These are phyloP conservation scores for Aeminium ludgeri DNA, from an alignment of 495 filamentous ascomycete species.

Conservation along the genomic window DNA sequence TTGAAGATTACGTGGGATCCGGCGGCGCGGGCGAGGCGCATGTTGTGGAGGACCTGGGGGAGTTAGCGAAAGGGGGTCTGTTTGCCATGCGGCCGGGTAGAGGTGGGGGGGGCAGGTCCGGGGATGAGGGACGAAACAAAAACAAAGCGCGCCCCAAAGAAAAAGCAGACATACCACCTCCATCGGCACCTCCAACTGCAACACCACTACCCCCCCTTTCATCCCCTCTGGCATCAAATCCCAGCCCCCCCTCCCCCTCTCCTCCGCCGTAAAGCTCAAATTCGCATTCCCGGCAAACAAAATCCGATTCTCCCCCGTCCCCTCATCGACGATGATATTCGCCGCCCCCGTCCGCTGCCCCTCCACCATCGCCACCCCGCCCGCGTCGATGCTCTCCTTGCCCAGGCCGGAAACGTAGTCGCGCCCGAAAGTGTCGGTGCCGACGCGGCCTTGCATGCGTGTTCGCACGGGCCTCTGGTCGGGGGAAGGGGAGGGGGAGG, in stretches of 20 bases:
- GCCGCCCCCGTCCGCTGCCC: constrained; percentile 59
- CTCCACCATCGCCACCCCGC: constrained; percentile 31
- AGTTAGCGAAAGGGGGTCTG: too few species aligned
- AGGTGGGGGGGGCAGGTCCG: too few species aligned
- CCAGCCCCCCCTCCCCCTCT: constrained; percentile 17
- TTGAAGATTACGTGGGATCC: constrained; percentile 51
- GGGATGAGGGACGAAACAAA: too few species aligned
- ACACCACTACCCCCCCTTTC: constrained; percentile 56
- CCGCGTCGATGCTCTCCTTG: constrained; percentile 43
- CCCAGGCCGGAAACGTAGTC: constrained; percentile 29
- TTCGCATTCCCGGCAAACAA: constrained; percentile 71
- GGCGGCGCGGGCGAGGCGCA: constrained; percentile 34
- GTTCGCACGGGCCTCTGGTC: constrained; percentile 41
- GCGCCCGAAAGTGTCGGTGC: constrained; percentile 46
- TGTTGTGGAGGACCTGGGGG: constrained; percentile 38
- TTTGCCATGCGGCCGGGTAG: too few species aligned
- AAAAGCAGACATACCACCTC: constrained; percentile 41
- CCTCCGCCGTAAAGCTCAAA: constrained; percentile 20
- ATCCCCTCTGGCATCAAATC: constrained; percentile 26
- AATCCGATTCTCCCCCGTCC: constrained; percentile 67
- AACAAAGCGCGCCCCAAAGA: too few species aligned
- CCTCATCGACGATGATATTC: constrained; percentile 59
- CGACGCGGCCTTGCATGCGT: constrained; percentile 72
- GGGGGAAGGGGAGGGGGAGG: too few species aligned
- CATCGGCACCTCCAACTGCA: constrained; percentile 80